phyloP scores from a whole-genome alignment of 1,139 yeast genomes.

The Chernovozyma sophiae-reginae region DNA sequence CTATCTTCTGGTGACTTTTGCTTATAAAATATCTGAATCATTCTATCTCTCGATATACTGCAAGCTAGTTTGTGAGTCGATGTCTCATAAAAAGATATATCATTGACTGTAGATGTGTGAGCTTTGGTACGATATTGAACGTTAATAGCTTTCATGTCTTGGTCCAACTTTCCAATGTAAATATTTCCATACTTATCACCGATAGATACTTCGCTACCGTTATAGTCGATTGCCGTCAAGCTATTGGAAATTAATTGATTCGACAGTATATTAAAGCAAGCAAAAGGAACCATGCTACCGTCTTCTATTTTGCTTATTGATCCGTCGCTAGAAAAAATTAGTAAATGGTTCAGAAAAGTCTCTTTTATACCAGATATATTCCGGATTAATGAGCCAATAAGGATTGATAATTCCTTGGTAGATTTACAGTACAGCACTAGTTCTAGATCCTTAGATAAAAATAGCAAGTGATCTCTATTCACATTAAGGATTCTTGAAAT shows the following conservation, averaged over 20 bases:
- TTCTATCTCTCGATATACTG: slow-evolving; percentile 57
- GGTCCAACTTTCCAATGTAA: slow-evolving; percentile 13
- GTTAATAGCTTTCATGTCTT: slow-evolving; percentile 3
- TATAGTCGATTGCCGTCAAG: slow-evolving; percentile 25
- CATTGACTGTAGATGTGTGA: slow-evolving; percentile 49
- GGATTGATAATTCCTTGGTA: slow-evolving; percentile 8
- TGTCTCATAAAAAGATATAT: slow-evolving; percentile 28
- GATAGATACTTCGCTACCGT: slow-evolving; percentile 20
- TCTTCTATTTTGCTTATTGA: slow-evolving; percentile 21
- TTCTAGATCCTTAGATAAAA: slow-evolving; percentile 29
- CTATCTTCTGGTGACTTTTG: slow-evolving; percentile 8
- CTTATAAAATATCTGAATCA: slow-evolving; percentile 49
- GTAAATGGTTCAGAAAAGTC: slow-evolving; percentile 21
- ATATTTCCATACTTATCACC: slow-evolving; percentile 51
- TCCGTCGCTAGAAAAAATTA: slow-evolving; percentile 43
- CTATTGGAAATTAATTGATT: slow-evolving; percentile 26
- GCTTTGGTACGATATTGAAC: slow-evolving; percentile 32
- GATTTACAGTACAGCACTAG: slow-evolving; percentile 20
- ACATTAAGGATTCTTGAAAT: neutral
- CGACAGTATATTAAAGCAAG: slow-evolving; percentile 18
- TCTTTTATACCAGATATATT: slow-evolving; percentile 35
- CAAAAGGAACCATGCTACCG: slow-evolving; percentile 8
- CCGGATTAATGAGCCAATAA: slow-evolving; percentile 33
- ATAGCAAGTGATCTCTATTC: slow-evolving; percentile 6
- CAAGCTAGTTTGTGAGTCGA: slow-evolving; percentile 25